Percentiles rank a stretch among this genome's conserved stretches.
Conservation (phyloP, 2,329 filamentous ascomycete genomes). For the Microsporum audouinii region DNA sequence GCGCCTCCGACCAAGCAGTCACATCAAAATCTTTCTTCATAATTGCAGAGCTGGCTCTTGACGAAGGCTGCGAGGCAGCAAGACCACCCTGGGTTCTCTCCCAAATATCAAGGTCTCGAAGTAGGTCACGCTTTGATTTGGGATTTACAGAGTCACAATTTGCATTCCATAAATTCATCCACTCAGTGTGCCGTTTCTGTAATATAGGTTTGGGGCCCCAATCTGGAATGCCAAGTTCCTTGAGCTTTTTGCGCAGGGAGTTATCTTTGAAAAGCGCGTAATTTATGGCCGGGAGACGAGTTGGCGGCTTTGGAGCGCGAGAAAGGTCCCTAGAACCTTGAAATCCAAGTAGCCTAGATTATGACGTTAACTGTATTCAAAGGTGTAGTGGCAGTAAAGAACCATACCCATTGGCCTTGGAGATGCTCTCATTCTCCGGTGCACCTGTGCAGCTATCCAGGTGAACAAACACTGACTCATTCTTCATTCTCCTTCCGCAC, state of each 20-base stretch:
- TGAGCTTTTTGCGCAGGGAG: conserved; percentile 66
- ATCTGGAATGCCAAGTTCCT: conserved; percentile 65
- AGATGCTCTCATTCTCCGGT: background rate
- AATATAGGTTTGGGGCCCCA: conserved; percentile 58
- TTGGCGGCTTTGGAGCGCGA: conserved; percentile 32
- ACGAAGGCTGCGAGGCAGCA: conserved; percentile 13
- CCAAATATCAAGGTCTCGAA: conserved; percentile 74
- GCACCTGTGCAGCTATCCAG: conserved; percentile 53
- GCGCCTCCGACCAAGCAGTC: conserved; percentile 58
- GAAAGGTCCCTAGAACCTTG: background rate
- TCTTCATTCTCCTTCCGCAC: conserved; percentile 69
- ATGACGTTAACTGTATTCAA: background rate
- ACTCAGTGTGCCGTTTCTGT: conserved; percentile 75
- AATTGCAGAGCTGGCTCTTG: conserved; percentile 36
- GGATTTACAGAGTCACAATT: conserved; percentile 79
- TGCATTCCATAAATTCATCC: conserved; percentile 91
- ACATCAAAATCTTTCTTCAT: conserved; percentile 86
- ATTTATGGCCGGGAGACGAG: conserved; percentile 67
- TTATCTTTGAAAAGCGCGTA: conserved; percentile 78
- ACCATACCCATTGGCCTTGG: conserved; percentile 12
- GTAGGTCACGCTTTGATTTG: conserved; percentile 56
- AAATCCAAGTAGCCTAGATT: background rate
- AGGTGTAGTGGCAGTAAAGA: too few relatives aligned
- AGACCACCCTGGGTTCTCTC: conserved; percentile 66
- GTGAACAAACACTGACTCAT: conserved; percentile 64